Evolutionary conservation across 2,329 filamentous ascomycete genomes (phyloP).

Genomic region (Microsporum audouinii): DNA sequence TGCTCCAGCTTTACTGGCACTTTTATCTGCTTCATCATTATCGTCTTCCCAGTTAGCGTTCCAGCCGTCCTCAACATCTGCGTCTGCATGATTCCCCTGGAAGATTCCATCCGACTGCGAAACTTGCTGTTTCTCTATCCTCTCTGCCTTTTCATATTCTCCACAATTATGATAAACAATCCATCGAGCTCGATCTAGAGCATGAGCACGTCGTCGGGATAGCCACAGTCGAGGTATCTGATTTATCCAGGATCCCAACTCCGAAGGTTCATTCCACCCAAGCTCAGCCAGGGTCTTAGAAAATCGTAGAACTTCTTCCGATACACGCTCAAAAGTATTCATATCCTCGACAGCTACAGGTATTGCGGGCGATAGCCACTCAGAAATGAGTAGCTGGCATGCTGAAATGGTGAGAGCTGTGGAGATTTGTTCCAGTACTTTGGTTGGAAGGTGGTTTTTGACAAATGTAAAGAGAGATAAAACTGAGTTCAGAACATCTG

Average conservation of each 20-base stretch:
- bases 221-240: conserved; percentile 77
- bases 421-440: conserved; percentile 47
- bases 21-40: conserved; percentile 42
- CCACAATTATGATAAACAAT: conserved; percentile 58
- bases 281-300: conserved; percentile 50
- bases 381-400: conserved; percentile 54
- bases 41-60: conserved; percentile 44
- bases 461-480: conserved; percentile 41
- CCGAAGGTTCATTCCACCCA: conserved; percentile 50
- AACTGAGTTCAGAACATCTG: conserved; percentile 35
- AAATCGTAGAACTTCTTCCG: conserved; percentile 55
- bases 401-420: conserved; percentile 59
- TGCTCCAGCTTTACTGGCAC: conserved; percentile 11
- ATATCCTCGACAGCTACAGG: conserved; percentile 64
- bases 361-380: conserved; percentile 66
- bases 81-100: conserved; percentile 40
- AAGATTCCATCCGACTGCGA: conserved; percentile 58
- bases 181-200: conserved; percentile 61
- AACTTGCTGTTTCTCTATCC: conserved; percentile 72
- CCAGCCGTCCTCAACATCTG: conserved; percentile 74
- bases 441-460: conserved; percentile 38
- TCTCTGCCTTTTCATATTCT: conserved; percentile 59
- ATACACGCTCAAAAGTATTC: conserved; percentile 55
- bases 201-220: conserved; percentile 65
- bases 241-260: conserved; percentile 67